Percentiles rank a stretch among this genome's conserved stretches.
Conservation (phyloP, 495 filamentous ascomycete genomes). For the Penicillium canariense region DNA sequence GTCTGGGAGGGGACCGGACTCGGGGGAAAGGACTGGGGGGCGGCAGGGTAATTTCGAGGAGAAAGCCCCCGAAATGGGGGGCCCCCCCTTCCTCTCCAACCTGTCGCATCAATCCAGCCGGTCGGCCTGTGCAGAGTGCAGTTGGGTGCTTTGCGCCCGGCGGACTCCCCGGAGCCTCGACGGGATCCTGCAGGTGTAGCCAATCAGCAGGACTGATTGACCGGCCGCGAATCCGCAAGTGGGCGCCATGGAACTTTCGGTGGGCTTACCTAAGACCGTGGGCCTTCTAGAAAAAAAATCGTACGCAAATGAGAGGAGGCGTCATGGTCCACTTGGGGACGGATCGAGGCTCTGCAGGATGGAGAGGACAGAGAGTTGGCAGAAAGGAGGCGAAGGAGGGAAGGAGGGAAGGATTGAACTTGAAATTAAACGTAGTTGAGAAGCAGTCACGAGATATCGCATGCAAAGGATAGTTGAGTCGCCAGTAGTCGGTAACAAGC, state of each 20-base stretch:
- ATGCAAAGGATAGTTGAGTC: too few relatives aligned
- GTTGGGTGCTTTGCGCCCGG: constrained; percentile 2
- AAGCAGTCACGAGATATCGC: too few relatives aligned
- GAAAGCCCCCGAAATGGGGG: too few relatives aligned
- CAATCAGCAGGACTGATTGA: neutral
- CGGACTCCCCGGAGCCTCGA: constrained; percentile 21
- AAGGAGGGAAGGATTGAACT: neutral
- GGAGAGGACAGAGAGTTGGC: neutral
- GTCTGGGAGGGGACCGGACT: too few relatives aligned
- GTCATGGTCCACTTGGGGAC: constrained; percentile 23
- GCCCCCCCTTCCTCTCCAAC: neutral
- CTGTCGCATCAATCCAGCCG: neutral
- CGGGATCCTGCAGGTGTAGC: constrained; percentile 16
- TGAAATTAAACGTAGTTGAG: too few relatives aligned
- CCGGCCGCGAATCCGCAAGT: neutral
- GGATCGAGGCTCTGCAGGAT: constrained; percentile 24
- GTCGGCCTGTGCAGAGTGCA: neutral
- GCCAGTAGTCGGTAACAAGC: too few relatives aligned
- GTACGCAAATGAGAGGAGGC: constrained; percentile 14
- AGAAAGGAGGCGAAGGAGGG: neutral
- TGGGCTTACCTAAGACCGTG: constrained; percentile 20
- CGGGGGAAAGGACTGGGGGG: too few relatives aligned
- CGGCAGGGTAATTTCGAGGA: too few relatives aligned
- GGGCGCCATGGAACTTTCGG: constrained; percentile 7
- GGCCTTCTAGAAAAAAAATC: constrained; percentile 31